Conservation (phyloP, 805 yeast species). For the Monosporozyma aerobia region DNA sequence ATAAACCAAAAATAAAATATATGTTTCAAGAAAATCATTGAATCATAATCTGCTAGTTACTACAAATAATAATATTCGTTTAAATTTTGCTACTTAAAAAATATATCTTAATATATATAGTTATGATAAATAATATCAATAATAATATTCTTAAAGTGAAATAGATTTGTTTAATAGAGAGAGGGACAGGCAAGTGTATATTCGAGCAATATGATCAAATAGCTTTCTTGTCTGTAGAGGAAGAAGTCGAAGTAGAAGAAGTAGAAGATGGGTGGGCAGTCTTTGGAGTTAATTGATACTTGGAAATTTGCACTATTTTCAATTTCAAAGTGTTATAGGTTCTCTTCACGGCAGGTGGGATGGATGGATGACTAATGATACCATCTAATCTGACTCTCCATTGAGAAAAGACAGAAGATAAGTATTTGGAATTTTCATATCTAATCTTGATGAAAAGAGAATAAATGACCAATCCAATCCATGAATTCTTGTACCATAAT, state of each 20-base stretch:
- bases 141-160: background rate
- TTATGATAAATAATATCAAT: background rate
- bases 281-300: conserved; percentile 8
- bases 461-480: conserved; percentile 48
- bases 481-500: conserved; percentile 53
- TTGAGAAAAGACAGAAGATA: conserved; percentile 57
- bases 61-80: background rate
- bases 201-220: background rate
- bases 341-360: conserved; percentile 42
- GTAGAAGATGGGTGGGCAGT: background rate
- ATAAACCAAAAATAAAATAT: background rate
- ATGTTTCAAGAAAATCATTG: background rate
- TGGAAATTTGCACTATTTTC: conserved; percentile 8
- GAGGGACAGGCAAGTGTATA: background rate
- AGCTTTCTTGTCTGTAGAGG: conserved; percentile 2
- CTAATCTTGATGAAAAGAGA: conserved; percentile 63
- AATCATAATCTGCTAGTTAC: background rate
- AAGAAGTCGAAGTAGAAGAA: conserved; percentile 1
- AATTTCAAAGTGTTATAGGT: conserved; percentile 8
- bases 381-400: conserved; percentile 63
- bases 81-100: background rate
- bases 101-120: background rate
- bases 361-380: conserved; percentile 41
- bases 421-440: conserved; percentile 65
- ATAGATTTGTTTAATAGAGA: background rate